These are phyloP conservation scores for Delonix regia DNA, from an alignment of 306 rosid species.

Conservation along the genomic window DNA sequence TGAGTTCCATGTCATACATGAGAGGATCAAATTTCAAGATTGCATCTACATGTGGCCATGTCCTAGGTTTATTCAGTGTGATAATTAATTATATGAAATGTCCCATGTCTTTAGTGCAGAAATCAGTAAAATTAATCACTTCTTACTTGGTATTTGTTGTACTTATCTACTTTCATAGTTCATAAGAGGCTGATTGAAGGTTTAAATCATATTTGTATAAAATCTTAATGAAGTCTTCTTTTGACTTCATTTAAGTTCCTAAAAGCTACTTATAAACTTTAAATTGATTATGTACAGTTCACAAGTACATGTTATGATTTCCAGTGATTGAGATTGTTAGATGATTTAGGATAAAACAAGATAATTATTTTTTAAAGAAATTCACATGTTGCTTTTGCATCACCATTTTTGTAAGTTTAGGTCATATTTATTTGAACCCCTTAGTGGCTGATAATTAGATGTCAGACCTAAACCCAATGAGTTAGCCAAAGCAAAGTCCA, in stretches of 20 bases:
- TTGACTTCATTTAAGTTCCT: constrained; percentile 9
- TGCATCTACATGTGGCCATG: not conserved
- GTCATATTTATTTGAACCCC: too few relatives aligned
- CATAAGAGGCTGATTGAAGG: not conserved
- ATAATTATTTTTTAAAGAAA: too few relatives aligned
- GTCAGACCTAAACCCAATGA: too few relatives aligned
- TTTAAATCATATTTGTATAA: not conserved
- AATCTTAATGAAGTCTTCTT: constrained; percentile 6
- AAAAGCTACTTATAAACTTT: not conserved
- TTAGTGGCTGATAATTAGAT: too few relatives aligned
- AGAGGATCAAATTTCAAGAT: constrained; percentile 16
- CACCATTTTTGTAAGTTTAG: too few relatives aligned
- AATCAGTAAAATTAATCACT: not conserved
- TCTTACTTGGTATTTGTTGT: not conserved
- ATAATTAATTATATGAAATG: not conserved
- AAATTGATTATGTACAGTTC: not conserved
- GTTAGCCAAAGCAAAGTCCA: too few relatives aligned
- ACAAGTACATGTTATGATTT: not conserved
- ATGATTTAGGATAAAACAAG: too few relatives aligned
- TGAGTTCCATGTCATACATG: not conserved
- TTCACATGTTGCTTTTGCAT: too few relatives aligned
- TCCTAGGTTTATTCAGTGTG: not conserved
- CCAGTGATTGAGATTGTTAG: too few relatives aligned
- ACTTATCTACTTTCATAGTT: not conserved
- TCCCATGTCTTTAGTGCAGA: not conserved